A percentile compares a stretch with the other conserved stretches of the same genome.
These are phyloP conservation scores for Apiotrichum mycotoxinovorans DNA, from an alignment of 1,284 basidiomycete species.

Conservation along the genomic window DNA sequence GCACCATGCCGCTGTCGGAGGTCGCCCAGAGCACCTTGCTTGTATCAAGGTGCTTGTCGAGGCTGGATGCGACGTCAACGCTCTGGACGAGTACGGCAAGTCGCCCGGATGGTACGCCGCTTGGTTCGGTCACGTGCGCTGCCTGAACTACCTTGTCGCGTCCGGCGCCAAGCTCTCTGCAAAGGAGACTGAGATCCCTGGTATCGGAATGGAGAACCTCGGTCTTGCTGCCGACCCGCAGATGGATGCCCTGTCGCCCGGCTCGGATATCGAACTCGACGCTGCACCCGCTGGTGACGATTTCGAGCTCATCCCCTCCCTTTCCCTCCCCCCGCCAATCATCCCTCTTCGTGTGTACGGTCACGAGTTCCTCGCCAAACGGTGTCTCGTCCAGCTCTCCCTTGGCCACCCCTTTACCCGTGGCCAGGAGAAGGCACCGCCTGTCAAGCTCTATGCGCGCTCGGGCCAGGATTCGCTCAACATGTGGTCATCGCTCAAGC, in stretches of 20 bases:
- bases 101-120: conserved; percentile 91
- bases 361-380: conserved; percentile 67
- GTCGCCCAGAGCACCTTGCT: conserved; percentile 57
- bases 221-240: conserved; percentile 47
- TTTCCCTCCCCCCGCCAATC: conserved; percentile 94
- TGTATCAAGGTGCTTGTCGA: conserved; percentile 76
- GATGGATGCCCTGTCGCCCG: conserved; percentile 46
- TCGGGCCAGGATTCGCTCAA: conserved; percentile 47
- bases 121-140: conserved; percentile 90
- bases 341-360: conserved; percentile 64
- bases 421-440: conserved; percentile 36
- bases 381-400: conserved; percentile 79
- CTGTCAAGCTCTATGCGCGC: conserved; percentile 56
- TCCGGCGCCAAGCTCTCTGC: conserved; percentile 50
- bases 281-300: conserved; percentile 44
- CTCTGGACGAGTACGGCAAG: conserved; percentile 79
- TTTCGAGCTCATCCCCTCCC: conserved; percentile 81
- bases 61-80: conserved; percentile 70
- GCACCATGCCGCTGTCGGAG: conserved; percentile 90
- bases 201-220: conserved; percentile 44
- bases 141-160: conserved; percentile 68
- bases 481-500: conserved; percentile 71
- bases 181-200: conserved; percentile 30
- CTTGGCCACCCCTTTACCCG: conserved; percentile 64
- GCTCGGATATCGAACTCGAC: conserved; percentile 63